phyloP scores from a whole-genome alignment of 768 basidiomycete genomes.

The Boletus barrowsii region DNA sequence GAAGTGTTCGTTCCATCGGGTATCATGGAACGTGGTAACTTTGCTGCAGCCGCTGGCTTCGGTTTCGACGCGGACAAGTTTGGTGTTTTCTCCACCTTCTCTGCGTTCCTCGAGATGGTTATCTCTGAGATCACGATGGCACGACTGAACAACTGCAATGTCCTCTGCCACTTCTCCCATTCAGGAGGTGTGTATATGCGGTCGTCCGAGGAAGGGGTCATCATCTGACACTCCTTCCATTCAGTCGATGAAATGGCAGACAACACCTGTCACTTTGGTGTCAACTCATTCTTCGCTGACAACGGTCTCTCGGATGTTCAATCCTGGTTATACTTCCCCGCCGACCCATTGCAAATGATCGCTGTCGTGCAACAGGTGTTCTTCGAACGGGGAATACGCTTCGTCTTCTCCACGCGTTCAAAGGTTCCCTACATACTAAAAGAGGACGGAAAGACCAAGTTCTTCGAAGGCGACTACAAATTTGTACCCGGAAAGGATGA shows the following conservation, averaged over 20 bases:
- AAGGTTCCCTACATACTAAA: conserved; percentile 87
- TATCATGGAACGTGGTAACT: conserved; percentile 84
- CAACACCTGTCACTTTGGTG: conserved; percentile 61
- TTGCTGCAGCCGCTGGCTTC: conserved; percentile 82
- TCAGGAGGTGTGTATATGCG: conserved; percentile 58
- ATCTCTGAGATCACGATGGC: conserved; percentile 91
- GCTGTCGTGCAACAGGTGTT: conserved; percentile 75
- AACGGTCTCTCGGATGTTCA: conserved; percentile 81
- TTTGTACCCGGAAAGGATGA: conserved; percentile 88
- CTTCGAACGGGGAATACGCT: conserved; percentile 79
- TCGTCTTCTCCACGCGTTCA: conserved; percentile 85
- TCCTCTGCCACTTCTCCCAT: conserved; percentile 87
- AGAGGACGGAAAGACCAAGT: conserved; percentile 63
- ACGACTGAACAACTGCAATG: conserved; percentile 85
- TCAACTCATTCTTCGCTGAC: conserved; percentile 87
- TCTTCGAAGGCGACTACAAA: conserved; percentile 68
- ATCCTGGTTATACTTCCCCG: conserved; percentile 85
- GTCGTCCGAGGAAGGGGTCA: neutral
- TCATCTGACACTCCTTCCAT: neutral
- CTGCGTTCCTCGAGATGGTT: conserved; percentile 90
- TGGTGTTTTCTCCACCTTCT: conserved; percentile 89
- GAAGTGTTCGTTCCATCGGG: conserved; percentile 85
- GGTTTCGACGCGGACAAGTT: conserved; percentile 80
- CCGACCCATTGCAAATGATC: conserved; percentile 77
- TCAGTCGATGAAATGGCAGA: conserved; percentile 70